A percentile compares a stretch with the other conserved stretches of the same genome.
phyloP scores from a whole-genome alignment of 2,329 filamentous ascomycete genomes.

The Hymenoscyphus albidus region DNA sequence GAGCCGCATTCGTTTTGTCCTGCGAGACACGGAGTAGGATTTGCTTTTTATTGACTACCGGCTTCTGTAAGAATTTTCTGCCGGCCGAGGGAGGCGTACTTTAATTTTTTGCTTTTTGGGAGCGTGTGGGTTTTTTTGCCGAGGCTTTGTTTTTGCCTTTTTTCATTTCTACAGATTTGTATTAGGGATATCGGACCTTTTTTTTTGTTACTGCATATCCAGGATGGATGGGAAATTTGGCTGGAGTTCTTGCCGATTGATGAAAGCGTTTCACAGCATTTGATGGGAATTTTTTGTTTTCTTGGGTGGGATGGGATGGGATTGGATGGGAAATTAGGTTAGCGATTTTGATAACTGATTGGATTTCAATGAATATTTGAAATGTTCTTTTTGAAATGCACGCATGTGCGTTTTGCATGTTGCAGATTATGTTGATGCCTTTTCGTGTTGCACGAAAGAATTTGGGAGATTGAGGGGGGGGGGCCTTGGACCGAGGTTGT shows the following conservation, averaged over 20 bases:
- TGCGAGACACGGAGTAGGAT: not conserved
- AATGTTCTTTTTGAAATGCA: not conserved
- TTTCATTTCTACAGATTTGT: not conserved
- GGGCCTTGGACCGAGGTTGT: too few species aligned
- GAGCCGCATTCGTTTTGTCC: too few species aligned
- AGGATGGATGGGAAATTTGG: not conserved
- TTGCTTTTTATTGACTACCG: not conserved
- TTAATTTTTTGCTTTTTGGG: not conserved
- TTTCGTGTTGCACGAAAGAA: too few species aligned
- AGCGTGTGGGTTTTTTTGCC: not conserved
- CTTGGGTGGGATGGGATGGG: not conserved
- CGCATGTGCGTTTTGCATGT: not conserved
- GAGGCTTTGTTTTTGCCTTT: not conserved
- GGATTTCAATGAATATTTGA: not conserved
- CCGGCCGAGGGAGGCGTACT: not conserved
- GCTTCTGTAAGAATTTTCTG: not conserved
- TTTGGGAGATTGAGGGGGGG: too few species aligned
- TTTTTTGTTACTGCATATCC: not conserved
- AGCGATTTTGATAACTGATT: not conserved
- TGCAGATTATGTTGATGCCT: too few species aligned
- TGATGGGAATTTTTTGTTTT: not conserved
- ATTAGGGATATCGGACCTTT: constrained; percentile 3
- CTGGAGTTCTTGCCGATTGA: not conserved
- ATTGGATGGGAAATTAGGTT: not conserved
- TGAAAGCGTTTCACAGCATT: not conserved